A percentile compares a stretch with the other conserved stretches of the same genome.
Evolutionary conservation across 306 rosid species (phyloP).

Genomic region (Quercus bicolor): DNA sequence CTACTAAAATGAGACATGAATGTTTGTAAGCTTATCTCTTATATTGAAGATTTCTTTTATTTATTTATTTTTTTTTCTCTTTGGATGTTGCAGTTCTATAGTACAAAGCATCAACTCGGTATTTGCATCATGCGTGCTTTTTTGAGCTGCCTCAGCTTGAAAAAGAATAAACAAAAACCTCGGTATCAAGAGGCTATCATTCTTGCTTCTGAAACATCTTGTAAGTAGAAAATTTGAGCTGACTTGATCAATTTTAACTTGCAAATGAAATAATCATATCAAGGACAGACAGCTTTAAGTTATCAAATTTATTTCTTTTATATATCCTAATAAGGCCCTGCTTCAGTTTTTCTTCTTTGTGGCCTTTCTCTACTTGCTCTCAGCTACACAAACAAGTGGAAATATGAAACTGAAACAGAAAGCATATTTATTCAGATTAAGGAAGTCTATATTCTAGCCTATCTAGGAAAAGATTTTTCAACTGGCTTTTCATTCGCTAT

Average conservation of each 20-base stretch:
- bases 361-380: too few relatives aligned
- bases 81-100: slow-evolving; percentile 25
- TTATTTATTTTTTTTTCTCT: neutral
- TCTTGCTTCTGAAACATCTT: slow-evolving; percentile 71
- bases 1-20: neutral
- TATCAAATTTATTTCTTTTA: neutral
- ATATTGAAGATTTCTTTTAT: neutral
- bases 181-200: slow-evolving; percentile 22
- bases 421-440: too few relatives aligned
- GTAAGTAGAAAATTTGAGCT: slow-evolving; percentile 40
- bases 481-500: too few relatives aligned
- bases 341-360: too few relatives aligned
- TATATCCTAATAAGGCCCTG: too few relatives aligned
- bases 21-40: neutral
- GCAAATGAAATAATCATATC: neutral
- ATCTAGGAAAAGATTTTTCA: too few relatives aligned
- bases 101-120: neutral
- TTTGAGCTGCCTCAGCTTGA: slow-evolving; percentile 43
- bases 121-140: slow-evolving; percentile 13
- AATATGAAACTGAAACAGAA: too few relatives aligned
- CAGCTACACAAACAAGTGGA: too few relatives aligned
- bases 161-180: slow-evolving; percentile 19
- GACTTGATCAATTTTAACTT: neutral
- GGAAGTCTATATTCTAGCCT: too few relatives aligned
- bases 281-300: neutral